Conservation (phyloP, 2,329 filamentous ascomycete genomes). For the Xylariaceae sp. region DNA sequence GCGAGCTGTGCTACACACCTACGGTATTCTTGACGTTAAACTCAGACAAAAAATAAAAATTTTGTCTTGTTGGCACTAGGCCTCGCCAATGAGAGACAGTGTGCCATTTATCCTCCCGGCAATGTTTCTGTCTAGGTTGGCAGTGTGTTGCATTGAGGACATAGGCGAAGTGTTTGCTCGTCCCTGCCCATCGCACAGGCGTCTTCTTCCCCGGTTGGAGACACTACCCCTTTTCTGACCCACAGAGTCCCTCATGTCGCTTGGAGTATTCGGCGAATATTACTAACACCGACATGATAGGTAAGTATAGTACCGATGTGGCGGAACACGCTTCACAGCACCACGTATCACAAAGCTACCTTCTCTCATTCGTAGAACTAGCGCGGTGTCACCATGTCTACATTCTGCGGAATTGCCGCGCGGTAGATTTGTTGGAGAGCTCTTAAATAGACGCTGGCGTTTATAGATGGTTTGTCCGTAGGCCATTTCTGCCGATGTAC, state of each 20-base stretch:
- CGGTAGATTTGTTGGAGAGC: conserved; percentile 10
- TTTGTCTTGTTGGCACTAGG: background rate
- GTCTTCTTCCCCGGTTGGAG: background rate
- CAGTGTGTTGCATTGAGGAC: too few relatives aligned
- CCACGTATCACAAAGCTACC: background rate
- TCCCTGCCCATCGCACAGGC: background rate
- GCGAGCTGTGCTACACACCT: background rate
- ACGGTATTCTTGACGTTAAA: background rate
- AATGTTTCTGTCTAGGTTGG: background rate
- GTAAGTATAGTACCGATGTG: background rate
- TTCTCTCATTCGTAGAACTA: background rate
- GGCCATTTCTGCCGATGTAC: conserved; percentile 44
- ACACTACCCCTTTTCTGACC: background rate
- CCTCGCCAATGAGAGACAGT: background rate
- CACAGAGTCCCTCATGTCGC: background rate
- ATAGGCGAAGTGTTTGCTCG: background rate
- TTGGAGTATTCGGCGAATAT: background rate
- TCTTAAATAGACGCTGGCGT: background rate
- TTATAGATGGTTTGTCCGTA: conserved; percentile 34
- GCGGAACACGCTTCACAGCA: too few relatives aligned
- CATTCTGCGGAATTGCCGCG: conserved; percentile 16
- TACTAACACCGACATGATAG: background rate
- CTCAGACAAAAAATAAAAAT: background rate
- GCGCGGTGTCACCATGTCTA: background rate
- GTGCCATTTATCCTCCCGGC: background rate